Base-by-base conservation (phyloP, 73 alveolate genomes). In the Paramecium sonneborni region DNA sequence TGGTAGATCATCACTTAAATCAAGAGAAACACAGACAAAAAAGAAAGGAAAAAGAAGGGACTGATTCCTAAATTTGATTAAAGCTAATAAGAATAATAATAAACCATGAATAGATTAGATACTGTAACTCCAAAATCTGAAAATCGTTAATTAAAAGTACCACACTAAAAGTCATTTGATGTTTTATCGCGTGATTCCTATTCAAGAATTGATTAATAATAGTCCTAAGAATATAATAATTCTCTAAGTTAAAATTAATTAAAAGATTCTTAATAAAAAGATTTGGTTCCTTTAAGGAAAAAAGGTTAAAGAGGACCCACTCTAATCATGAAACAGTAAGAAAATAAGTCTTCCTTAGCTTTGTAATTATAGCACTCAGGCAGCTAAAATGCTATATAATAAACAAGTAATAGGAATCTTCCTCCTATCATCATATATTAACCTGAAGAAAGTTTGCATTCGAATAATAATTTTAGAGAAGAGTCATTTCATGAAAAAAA, bases 281-380 rank as follows among this genome's bases (percentile, higher is more conserved):
- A 52, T 18, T 52, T 52, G 7, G 32, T 52, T 52, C 68, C 68
- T 3, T 3, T 52, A 3, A 35, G 57, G 35, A 72, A 38, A 18
- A 41, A 28, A 79, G 76, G 74, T 0, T 15, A 38, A 30, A 43
- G 55, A 41, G 90, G 90, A n/a, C 90, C 90, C 18, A 79, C 90
- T 18, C 20, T 72, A 34, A 32, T 72, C 0, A 34, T 72, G 86
- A 72, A 38, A 38, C 68, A 52, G 23, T 21, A 52, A 52, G 68
- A 52, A 3, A 52, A 52, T 18, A 52, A 21, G 18, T 52, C 68
- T n/a, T 28, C 30, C 1, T 52, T 52, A 3, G 68, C 68, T 4
- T 21, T 52, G 34, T 14, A 52, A 52, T 52, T 52, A 52, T 21
- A 52, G 5, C 68, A 52, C 23, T 52, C 68, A 52, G 68, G 68